phyloP scores from a whole-genome alignment of 2,329 filamentous ascomycete genomes.

The Didymella arachidicola region DNA sequence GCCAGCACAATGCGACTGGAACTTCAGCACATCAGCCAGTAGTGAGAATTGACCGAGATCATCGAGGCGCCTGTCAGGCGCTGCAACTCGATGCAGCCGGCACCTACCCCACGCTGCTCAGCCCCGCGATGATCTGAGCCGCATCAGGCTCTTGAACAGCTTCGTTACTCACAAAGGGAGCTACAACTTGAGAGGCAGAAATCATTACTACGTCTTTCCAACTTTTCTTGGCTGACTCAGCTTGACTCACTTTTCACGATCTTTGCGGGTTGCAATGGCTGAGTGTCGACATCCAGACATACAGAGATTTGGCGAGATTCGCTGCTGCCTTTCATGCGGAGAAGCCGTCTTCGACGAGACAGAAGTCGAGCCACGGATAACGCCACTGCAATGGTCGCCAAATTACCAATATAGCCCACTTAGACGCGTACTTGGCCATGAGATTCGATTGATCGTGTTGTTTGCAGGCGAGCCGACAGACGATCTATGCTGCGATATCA shows the following conservation, averaged over 20 bases:
- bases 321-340: constrained; percentile 15
- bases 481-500: constrained; percentile 22
- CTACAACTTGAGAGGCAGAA: no score
- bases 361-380: background rate
- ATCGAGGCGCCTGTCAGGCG: background rate
- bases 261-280: constrained; percentile 3
- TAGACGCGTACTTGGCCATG: constrained; percentile 10
- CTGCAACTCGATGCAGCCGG: background rate
- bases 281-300: constrained; percentile 12
- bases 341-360: constrained; percentile 7
- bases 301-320: constrained; percentile 10
- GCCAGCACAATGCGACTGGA: background rate
- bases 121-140: background rate
- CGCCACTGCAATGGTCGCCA: background rate
- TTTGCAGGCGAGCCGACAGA: constrained; percentile 12
- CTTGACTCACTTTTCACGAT: no score
- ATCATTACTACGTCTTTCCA: no score
- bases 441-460: constrained; percentile 26
- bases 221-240: no score
- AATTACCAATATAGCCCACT: constrained; percentile 1
- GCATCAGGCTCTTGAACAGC: no score
- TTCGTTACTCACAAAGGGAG: background rate
- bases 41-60: background rate
- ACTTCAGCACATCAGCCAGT: background rate
- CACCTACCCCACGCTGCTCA: background rate